These are phyloP conservation scores for Streptanthus diversifolius DNA, from an alignment of 345 rosid genomes.

Conservation along the genomic window DNA sequence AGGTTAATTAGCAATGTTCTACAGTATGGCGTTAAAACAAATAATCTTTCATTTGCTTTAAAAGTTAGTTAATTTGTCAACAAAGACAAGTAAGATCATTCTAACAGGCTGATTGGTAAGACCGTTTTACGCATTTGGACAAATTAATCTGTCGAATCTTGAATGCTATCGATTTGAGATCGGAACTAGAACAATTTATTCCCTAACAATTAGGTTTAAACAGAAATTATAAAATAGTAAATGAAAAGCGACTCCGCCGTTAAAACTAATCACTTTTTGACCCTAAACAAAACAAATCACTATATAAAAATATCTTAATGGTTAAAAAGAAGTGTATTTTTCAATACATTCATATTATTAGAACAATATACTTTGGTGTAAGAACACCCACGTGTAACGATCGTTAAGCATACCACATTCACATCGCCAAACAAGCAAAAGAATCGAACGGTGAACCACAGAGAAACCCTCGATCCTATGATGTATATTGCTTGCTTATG, in stretches of 20 bases:
- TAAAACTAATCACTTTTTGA: not conserved
- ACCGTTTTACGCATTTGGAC: not conserved
- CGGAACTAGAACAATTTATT: not conserved
- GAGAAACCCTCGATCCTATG: slow-evolving; percentile 18
- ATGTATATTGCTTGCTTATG: not conserved
- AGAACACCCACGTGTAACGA: slow-evolving; percentile 18
- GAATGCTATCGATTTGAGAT: not conserved
- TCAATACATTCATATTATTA: not conserved
- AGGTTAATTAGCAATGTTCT: not conserved
- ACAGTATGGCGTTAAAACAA: not conserved
- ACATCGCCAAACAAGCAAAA: slow-evolving; percentile 14
- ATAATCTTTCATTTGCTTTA: not conserved
- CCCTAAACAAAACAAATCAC: not conserved
- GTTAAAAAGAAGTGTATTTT: not conserved
- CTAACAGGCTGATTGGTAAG: not conserved
- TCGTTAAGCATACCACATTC: not conserved
- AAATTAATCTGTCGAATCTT: not conserved
- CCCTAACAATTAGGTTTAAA: not conserved
- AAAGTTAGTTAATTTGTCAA: not conserved
- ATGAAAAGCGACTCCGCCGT: not conserved
- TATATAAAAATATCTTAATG: not conserved
- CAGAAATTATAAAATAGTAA: not conserved
- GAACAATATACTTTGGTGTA: not conserved
- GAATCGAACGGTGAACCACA: slow-evolving; percentile 18
- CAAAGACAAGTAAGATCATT: not conserved